Conservation (phyloP, 169 alveolate genomes). For the Eimeria brunetti region DNA sequence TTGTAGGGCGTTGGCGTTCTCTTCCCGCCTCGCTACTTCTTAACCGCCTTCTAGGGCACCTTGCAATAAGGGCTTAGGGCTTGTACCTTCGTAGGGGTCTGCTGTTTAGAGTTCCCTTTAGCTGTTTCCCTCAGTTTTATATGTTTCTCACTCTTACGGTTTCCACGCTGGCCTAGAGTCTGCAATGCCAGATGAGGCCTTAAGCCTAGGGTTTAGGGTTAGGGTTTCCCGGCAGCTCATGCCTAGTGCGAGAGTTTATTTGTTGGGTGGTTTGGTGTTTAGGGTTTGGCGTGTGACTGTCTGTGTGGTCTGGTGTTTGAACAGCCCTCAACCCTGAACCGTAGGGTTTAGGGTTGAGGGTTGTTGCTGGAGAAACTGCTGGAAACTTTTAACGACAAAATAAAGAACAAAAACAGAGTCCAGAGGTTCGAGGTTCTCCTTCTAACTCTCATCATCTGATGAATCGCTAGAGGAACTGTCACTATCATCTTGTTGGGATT, state of each 20-base stretch:
- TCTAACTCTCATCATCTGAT: not conserved
- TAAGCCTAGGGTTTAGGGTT: conserved; percentile 17
- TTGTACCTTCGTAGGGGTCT: not conserved
- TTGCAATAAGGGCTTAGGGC: not conserved
- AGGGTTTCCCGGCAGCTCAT: not conserved
- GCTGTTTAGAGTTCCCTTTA: not conserved
- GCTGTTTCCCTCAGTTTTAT: not conserved
- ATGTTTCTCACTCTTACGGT: not conserved
- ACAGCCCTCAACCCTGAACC: too few species aligned
- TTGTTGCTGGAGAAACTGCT: too few species aligned
- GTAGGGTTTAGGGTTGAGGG: too few species aligned
- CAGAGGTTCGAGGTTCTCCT: too few species aligned
- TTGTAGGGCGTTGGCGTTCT: too few species aligned
- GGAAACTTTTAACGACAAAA: too few species aligned
- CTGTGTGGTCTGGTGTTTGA: not conserved
- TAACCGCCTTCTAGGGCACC: not conserved
- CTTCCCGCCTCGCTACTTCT: not conserved
- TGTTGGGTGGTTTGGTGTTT: not conserved
- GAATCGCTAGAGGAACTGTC: not conserved
- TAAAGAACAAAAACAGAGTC: not conserved
- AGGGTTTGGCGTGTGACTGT: not conserved
- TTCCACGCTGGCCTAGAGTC: too few species aligned
- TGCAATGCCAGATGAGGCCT: too few species aligned
- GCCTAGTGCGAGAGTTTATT: too few species aligned
- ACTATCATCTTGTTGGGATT: not conserved